Base-by-base conservation (phyloP, 441 rosid genomes). In the Geranium incanum region DNA sequence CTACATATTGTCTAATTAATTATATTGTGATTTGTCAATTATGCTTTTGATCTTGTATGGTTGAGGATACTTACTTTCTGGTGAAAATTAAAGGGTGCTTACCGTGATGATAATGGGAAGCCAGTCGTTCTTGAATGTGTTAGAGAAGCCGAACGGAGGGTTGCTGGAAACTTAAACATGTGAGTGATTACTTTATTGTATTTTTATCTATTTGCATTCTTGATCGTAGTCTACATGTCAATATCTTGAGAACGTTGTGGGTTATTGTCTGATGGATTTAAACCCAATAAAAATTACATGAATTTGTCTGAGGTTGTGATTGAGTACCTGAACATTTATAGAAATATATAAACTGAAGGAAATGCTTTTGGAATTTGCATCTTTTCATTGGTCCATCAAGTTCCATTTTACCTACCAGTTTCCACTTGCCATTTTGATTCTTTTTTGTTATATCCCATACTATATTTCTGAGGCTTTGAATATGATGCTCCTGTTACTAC, bases 41-140 rank as follows among this genome's bases (percentile, higher is more conserved):
- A 4, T 39, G 3, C 33, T 5, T 62, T 6, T 52, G 5, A 13
- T 9, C 52, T 41, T 3, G 16, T 48, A 21, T 13, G 48, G 28
- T 36, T 57, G 36, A 18, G 65, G 45, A 45, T 68, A 67, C 12
- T 68, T 52, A 15, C 19, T 62, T 55, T 77, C 60, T 66, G 5
- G 11, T 72, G 48, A 19, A 70, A n/a, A 60, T 55, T 5, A 59
- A 75, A 91, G 98, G 98, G 98, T 6, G 98, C 98, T 16, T 93
- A 93, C 79, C 93, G 97, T n/a, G 95, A 93, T 78, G 96, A 91
- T 71, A 88, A 91, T 69, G 97, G 98, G 19, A 91, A 91, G 81
- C 98, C 97, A 5, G 96, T 89, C 13, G 96, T 91, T 60, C 83
- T 93, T 74, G 86, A 88, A 37, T 87, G 97, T 81, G 96, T 93